Conservation (phyloP, 352 stramenopile genomes). For the Salisapilia sapeloensis region DNA sequence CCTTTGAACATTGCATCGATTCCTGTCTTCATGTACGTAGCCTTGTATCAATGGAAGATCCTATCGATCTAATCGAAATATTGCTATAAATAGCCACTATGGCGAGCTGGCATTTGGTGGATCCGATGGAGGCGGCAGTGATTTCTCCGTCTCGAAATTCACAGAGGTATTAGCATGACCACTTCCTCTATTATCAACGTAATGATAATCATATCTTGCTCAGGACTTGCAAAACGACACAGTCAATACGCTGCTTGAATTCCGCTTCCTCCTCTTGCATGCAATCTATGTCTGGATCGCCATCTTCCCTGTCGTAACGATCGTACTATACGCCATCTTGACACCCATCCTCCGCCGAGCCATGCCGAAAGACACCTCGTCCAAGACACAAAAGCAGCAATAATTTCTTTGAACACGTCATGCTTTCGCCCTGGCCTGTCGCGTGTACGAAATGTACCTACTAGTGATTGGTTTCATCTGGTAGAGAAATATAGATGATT, state of each 20-base stretch:
- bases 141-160: conserved; percentile 54
- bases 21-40: conserved; percentile 57
- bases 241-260: conserved; percentile 51
- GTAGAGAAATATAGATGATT: too few species aligned
- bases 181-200: not conserved
- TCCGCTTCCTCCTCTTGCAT: conserved; percentile 64
- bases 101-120: conserved; percentile 25
- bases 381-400: too few species aligned
- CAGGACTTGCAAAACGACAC: conserved; percentile 55
- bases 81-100: conserved; percentile 23
- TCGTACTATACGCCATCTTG: conserved; percentile 42
- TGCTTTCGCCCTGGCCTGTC: too few species aligned
- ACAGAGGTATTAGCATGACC: conserved; percentile 17
- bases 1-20: conserved; percentile 63
- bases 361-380: conserved; percentile 46
- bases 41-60: too few species aligned
- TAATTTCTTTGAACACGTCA: too few species aligned
- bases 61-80: too few species aligned
- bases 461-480: too few species aligned
- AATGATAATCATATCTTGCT: not conserved
- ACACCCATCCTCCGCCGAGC: conserved; percentile 39
- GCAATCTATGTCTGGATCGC: conserved; percentile 70
- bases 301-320: conserved; percentile 38
- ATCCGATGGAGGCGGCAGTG: conserved; percentile 15
- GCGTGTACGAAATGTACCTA: too few species aligned